A percentile compares a stretch with the other conserved stretches of the same genome.
Conservation (phyloP, 2,329 filamentous ascomycete genomes). For the Reticulascus tulasneorum region DNA sequence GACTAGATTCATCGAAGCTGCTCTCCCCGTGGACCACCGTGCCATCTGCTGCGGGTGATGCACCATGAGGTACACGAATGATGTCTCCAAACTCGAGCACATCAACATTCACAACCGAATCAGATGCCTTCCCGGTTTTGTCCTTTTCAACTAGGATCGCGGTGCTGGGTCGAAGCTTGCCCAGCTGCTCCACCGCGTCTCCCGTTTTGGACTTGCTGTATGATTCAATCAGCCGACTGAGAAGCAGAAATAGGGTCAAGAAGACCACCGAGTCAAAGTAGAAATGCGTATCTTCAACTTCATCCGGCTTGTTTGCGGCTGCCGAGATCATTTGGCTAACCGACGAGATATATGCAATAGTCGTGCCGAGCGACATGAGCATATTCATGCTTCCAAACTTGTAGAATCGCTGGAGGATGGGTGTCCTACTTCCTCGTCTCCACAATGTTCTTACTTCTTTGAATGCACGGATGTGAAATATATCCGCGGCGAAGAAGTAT, state of each 20-base stretch:
- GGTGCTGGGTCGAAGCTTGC: conserved; percentile 71
- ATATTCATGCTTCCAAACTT: conserved; percentile 98
- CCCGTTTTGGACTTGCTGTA: conserved; percentile 91
- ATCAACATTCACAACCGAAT: conserved; percentile 52
- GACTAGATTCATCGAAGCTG: conserved; percentile 82
- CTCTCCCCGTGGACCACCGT: conserved; percentile 58
- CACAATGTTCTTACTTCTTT: conserved; percentile 78
- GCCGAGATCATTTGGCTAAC: conserved; percentile 69
- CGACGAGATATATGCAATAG: conserved; percentile 82
- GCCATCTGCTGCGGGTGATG: conserved; percentile 83
- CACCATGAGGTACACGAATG: conserved; percentile 72
- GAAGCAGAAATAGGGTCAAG: conserved; percentile 79
- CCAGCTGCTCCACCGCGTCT: conserved; percentile 76
- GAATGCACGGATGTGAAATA: conserved; percentile 75
- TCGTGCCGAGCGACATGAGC: conserved; percentile 83
- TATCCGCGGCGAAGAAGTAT: conserved; percentile 80
- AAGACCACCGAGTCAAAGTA: conserved; percentile 96
- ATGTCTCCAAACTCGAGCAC: conserved; percentile 70
- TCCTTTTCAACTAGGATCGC: conserved; percentile 62
- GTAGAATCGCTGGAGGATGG: conserved; percentile 72
- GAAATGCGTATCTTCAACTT: conserved; percentile 48
- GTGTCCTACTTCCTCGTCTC: conserved; percentile 69
- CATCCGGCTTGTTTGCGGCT: conserved; percentile 34
- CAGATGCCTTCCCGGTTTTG: conserved; percentile 30
- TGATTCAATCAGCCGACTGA: conserved; percentile 72